A percentile compares a stretch with the other conserved stretches of the same genome.
phyloP scores from a whole-genome alignment of 768 basidiomycete genomes.

The Tylopilus intermedius region DNA sequence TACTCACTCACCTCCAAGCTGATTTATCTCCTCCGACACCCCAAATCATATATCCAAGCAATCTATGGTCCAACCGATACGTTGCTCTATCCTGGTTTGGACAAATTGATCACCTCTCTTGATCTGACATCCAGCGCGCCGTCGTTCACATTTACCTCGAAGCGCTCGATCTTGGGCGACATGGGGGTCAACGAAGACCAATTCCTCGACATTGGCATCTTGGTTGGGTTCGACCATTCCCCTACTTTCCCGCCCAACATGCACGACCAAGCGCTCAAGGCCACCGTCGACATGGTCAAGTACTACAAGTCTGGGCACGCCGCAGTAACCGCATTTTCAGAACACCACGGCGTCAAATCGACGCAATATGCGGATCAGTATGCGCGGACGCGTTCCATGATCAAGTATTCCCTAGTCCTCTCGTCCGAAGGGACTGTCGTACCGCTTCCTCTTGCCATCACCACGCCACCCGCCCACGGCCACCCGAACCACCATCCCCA shows the following conservation, averaged over 20 bases:
- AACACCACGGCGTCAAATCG: constrained; percentile 78
- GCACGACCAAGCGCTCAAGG: constrained; percentile 77
- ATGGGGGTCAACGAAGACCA: constrained; percentile 76
- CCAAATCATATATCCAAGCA: constrained; percentile 90
- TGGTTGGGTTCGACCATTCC: constrained; percentile 84
- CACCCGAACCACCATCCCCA: constrained; percentile 55
- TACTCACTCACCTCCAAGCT: constrained; percentile 48
- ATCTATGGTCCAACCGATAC: constrained; percentile 89
- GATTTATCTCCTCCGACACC: constrained; percentile 90
- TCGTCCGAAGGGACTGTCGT: constrained; percentile 78
- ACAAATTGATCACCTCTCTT: constrained; percentile 85
- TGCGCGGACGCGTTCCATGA: constrained; percentile 83
- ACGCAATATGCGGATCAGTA: constrained; percentile 81
- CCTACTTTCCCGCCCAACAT: constrained; percentile 76
- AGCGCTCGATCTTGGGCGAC: constrained; percentile 64
- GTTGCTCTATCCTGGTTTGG: constrained; percentile 80
- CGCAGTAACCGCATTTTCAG: constrained; percentile 69
- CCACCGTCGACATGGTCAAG: constrained; percentile 87
- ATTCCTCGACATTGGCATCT: constrained; percentile 89
- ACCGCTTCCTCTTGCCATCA: constrained; percentile 73
- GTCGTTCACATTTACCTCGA: constrained; percentile 81
- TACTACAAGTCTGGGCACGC: constrained; percentile 88
- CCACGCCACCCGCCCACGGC: constrained; percentile 44
- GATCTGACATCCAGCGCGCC: constrained; percentile 67
- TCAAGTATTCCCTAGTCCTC: constrained; percentile 87